Percentiles rank a stretch among this genome's conserved stretches.
phyloP scores from a whole-genome alignment of 2,329 filamentous ascomycete species.

The Beauveria varroae region DNA sequence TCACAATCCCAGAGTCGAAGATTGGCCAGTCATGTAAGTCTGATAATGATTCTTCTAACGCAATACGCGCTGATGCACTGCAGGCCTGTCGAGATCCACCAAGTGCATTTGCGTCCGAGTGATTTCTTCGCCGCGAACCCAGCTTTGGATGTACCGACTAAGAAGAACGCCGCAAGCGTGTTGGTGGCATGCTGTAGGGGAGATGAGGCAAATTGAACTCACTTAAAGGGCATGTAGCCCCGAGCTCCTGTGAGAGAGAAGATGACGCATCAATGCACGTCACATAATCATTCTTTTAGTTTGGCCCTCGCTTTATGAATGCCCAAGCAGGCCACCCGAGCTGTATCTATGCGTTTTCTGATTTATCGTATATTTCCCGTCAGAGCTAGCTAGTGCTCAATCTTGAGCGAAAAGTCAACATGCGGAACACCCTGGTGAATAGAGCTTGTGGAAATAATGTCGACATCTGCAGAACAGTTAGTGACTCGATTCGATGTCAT shows the following conservation, averaged over 20 bases:
- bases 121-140: constrained; percentile 41
- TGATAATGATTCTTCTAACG: neutral
- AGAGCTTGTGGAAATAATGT: constrained; percentile 91
- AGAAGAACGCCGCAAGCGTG: constrained; percentile 31
- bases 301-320: too few relatives aligned
- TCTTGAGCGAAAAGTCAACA: constrained; percentile 94
- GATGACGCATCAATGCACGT: neutral
- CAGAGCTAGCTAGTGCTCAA: constrained; percentile 35
- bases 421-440: constrained; percentile 94
- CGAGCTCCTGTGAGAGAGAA: neutral
- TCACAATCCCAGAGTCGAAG: constrained; percentile 40
- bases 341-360: neutral
- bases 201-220: neutral
- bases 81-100: constrained; percentile 41
- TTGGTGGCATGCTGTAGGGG: constrained; percentile 28
- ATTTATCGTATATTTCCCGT: constrained; percentile 10
- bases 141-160: constrained; percentile 34
- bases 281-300: neutral
- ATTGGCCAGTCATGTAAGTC: constrained; percentile 45
- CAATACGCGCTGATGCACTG: constrained; percentile 2
- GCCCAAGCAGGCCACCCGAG: neutral
- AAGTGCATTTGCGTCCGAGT: constrained; percentile 36
- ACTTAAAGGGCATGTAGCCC: neutral
- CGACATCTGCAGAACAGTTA: constrained; percentile 55
- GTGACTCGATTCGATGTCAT: neutral